A percentile compares a stretch with the other conserved stretches of the same genome.
phyloP scores from a whole-genome alignment of 2,329 filamentous ascomycete genomes.

The Nemania sp. region DNA sequence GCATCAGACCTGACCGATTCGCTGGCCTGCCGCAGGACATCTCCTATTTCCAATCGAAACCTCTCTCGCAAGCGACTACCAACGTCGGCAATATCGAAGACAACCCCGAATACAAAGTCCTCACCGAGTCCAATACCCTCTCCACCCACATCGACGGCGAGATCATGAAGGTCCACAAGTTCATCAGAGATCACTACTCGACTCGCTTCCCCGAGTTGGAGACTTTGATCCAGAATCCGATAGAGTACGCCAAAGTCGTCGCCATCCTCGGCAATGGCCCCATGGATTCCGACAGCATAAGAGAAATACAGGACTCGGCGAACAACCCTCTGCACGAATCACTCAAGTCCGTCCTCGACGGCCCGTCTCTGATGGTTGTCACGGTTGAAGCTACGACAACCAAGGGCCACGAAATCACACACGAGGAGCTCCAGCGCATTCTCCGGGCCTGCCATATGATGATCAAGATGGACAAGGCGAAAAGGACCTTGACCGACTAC shows the following conservation, averaged over 20 bases:
- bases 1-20: conserved; percentile 70
- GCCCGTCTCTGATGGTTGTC: conserved; percentile 92
- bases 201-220: conserved; percentile 92
- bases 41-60: conserved; percentile 71
- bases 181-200: conserved; percentile 94
- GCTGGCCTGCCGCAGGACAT: conserved; percentile 72
- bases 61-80: conserved; percentile 65
- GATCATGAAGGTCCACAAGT: conserved; percentile 92
- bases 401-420: conserved; percentile 75
- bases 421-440: conserved; percentile 75
- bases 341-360: conserved; percentile 81
- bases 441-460: conserved; percentile 84
- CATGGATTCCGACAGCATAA: conserved; percentile 80
- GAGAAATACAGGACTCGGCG: conserved; percentile 72
- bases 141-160: conserved; percentile 94
- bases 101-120: conserved; percentile 85
- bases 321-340: conserved; percentile 78
- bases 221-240: conserved; percentile 82
- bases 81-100: conserved; percentile 85
- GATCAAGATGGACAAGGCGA: conserved; percentile 83
- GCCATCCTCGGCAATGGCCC: conserved; percentile 91
- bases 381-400: conserved; percentile 93
- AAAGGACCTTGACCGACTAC: conserved; percentile 85
- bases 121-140: conserved; percentile 86
- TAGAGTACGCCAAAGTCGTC: conserved; percentile 95